Evolutionary conservation across 2,329 filamentous ascomycete species (phyloP).

Genomic region (Ceratocystis destructans): DNA sequence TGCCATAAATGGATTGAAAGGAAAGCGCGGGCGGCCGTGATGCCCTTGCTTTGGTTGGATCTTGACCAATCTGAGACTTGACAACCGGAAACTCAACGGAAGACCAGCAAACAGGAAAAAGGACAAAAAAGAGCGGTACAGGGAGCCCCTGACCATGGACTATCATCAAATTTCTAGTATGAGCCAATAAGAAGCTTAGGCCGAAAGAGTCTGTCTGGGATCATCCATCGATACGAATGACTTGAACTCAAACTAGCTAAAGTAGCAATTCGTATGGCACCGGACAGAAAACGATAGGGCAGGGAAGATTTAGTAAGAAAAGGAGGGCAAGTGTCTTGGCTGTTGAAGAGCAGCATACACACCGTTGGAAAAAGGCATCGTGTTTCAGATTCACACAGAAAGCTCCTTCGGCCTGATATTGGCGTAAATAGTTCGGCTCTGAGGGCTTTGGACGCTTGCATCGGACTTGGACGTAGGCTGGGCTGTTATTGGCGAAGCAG

Average conservation of each 20-base stretch:
- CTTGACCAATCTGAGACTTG: neutral
- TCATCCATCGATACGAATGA: neutral
- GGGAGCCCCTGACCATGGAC: neutral
- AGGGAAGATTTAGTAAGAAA: neutral
- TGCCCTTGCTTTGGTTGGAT: neutral
- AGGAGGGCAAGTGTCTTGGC: neutral
- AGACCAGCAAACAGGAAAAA: neutral
- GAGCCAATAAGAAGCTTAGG: neutral
- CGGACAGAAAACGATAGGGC: neutral
- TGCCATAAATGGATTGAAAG: neutral
- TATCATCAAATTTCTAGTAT: neutral
- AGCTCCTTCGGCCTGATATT: neutral
- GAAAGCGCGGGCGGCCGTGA: neutral
- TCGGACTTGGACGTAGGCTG: neutral
- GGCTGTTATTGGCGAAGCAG: neutral
- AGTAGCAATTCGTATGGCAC: neutral
- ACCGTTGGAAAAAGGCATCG: neutral
- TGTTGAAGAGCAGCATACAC: neutral
- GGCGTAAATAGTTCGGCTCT: neutral
- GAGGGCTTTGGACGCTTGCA: neutral
- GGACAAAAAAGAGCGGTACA: neutral
- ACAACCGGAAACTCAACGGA: neutral
- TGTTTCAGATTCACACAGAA: neutral
- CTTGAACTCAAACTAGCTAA: neutral
- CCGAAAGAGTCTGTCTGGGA: neutral